These are phyloP conservation scores for Scutellaria minor DNA, from an alignment of 257 asterid species.

Conservation along the genomic window DNA sequence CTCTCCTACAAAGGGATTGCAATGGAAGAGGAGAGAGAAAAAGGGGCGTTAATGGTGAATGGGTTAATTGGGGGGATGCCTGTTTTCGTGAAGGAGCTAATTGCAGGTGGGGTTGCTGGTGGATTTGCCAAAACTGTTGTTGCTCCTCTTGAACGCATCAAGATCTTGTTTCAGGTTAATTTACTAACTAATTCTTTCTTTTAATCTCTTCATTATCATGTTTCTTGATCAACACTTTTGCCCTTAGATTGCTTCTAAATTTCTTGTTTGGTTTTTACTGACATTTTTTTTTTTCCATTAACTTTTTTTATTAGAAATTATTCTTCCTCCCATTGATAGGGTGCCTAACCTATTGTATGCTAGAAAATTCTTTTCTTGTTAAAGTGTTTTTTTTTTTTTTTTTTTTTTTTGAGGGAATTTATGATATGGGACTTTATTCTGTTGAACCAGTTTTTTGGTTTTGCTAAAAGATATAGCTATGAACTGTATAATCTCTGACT, in stretches of 20 bases:
- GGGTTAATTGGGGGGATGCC: constrained; percentile 70
- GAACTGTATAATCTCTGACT: neutral
- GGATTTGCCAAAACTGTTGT: constrained; percentile 90
- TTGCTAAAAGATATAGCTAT: neutral
- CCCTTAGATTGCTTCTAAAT: too few species aligned
- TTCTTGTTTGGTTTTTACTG: too few species aligned
- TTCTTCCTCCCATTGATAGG: constrained; percentile 4
- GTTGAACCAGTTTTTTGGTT: neutral
- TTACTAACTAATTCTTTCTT: neutral
- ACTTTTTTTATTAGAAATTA: neutral
- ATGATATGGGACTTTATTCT: neutral
- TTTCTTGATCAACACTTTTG: too few species aligned
- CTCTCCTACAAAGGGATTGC: neutral
- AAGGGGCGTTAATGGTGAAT: constrained; percentile 38
- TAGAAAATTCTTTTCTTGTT: neutral
- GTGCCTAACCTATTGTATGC: constrained; percentile 2
- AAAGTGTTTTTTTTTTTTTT: neutral
- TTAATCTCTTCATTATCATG: neutral
- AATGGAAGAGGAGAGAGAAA: constrained; percentile 65
- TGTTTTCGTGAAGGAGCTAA: constrained; percentile 72
- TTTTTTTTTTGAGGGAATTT: neutral
- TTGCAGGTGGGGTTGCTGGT: constrained; percentile 97
- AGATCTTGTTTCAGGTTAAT: constrained; percentile 91
- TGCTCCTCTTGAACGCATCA: constrained; percentile 96
- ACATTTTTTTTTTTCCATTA: too few species aligned